phyloP scores from a whole-genome alignment of 75 land plant species.

The Cupressus sempervirens region DNA sequence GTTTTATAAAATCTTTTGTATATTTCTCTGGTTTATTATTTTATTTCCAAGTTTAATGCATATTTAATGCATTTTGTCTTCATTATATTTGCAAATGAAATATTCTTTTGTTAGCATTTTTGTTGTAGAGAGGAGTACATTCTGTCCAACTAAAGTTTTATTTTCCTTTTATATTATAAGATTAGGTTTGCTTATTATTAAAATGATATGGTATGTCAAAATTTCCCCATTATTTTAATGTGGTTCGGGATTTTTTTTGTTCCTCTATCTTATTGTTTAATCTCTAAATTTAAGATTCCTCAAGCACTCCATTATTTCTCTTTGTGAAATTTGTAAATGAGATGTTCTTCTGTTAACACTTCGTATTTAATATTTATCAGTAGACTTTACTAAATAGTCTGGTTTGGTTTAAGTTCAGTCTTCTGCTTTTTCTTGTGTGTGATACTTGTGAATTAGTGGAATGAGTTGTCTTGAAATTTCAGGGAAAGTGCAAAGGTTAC shows the following conservation, averaged over 20 bases:
- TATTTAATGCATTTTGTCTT: too few species aligned
- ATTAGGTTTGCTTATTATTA: background rate
- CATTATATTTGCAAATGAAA: too few species aligned
- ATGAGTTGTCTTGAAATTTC: background rate
- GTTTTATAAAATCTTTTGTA: background rate
- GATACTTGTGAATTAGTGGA: background rate
- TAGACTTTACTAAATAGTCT: background rate
- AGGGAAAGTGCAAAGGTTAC: constrained; percentile 55
- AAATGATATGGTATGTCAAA: background rate
- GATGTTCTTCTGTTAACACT: background rate
- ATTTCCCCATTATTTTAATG: background rate
- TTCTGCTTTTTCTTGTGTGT: background rate
- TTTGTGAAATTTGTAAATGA: background rate
- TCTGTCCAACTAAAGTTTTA: background rate
- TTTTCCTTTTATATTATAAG: background rate
- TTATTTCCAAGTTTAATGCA: background rate
- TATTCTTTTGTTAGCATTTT: constrained; percentile 60
- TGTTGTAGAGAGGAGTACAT: background rate
- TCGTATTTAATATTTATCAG: background rate
- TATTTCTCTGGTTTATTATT: background rate
- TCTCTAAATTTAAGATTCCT: background rate
- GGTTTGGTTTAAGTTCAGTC: background rate
- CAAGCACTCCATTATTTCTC: background rate
- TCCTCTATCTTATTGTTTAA: background rate
- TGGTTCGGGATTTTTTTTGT: background rate